Conservation (phyloP, 768 basidiomycete species). For the Pulveroboletus sp. region DNA sequence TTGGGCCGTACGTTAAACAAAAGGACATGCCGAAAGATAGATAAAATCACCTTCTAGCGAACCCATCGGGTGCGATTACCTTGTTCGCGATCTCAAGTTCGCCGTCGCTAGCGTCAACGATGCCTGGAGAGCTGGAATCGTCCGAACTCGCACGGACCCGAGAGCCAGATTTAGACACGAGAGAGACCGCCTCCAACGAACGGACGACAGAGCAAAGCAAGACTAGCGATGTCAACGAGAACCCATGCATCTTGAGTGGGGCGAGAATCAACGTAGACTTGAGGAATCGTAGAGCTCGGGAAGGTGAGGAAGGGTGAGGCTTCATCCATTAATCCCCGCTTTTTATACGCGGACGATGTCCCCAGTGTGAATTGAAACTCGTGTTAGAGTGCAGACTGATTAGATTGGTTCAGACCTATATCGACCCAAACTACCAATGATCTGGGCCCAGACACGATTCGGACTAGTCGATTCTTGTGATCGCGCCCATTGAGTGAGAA, state of each 20-base stretch:
- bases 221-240: constrained; percentile 9
- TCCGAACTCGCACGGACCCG: neutral
- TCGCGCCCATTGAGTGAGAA: neutral
- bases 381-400: constrained; percentile 1
- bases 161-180: constrained; percentile 7
- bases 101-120: constrained; percentile 25
- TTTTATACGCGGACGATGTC: constrained; percentile 12
- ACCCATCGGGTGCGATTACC: constrained; percentile 51
- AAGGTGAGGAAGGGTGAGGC: neutral
- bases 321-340: neutral
- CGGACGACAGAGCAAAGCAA: constrained; percentile 13
- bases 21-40: neutral
- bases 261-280: constrained; percentile 8
- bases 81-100: constrained; percentile 42
- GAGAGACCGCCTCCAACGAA: constrained; percentile 17
- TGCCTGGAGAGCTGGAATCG: neutral
- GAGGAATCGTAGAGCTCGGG: constrained; percentile 14
- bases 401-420: neutral
- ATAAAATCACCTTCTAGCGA: constrained; percentile 33
- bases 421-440: neutral
- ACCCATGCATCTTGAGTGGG: constrained; percentile 21
- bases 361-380: constrained; percentile 11
- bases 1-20: constrained; percentile 10
- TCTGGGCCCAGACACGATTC: neutral
- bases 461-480: neutral